A percentile compares a stretch with the other conserved stretches of the same genome.
phyloP scores from a whole-genome alignment of 805 yeast genomes.

The Metschnikowia peoriensis region DNA sequence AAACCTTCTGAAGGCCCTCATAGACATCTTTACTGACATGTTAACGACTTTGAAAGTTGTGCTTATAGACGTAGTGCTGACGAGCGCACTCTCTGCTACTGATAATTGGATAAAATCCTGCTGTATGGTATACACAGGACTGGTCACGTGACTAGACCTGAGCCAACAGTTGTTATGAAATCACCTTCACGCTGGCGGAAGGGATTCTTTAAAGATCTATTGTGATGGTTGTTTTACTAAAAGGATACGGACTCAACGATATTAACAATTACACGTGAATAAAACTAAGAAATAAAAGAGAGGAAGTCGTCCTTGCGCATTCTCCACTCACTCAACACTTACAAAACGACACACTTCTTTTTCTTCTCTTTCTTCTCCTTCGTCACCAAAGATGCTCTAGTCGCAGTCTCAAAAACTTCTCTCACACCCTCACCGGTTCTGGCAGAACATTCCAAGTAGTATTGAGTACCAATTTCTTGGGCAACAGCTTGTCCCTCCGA shows the following conservation, averaged over 20 bases:
- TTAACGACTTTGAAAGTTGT: not conserved
- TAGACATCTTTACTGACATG: constrained; percentile 3
- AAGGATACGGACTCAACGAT: constrained; percentile 11
- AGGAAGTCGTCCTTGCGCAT: constrained; percentile 3
- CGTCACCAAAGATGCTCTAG: constrained; percentile 30
- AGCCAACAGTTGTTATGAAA: too few species aligned
- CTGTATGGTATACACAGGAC: not conserved
- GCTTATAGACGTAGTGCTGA: not conserved
- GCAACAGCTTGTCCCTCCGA: constrained; percentile 30
- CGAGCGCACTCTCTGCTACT: not conserved
- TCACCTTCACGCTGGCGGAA: too few species aligned
- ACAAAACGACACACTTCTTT: constrained; percentile 32
- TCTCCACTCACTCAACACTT: constrained; percentile 6
- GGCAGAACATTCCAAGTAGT: constrained; percentile 37
- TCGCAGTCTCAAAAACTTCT: constrained; percentile 30
- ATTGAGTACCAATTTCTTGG: constrained; percentile 28
- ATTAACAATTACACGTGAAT: constrained; percentile 19
- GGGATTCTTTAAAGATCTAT: not conserved
- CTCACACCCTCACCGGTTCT: constrained; percentile 33
- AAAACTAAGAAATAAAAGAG: constrained; percentile 14
- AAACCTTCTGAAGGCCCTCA: constrained; percentile 11
- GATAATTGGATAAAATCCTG: constrained; percentile 5
- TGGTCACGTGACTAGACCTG: constrained; percentile 1
- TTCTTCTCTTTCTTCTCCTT: constrained; percentile 30
- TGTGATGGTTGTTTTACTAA: constrained; percentile 3